Evolutionary conservation across 768 basidiomycete genomes (phyloP), one percentile per base, ranked within the genome.

Genomic region (Mycena olivaceomarginata): DNA sequence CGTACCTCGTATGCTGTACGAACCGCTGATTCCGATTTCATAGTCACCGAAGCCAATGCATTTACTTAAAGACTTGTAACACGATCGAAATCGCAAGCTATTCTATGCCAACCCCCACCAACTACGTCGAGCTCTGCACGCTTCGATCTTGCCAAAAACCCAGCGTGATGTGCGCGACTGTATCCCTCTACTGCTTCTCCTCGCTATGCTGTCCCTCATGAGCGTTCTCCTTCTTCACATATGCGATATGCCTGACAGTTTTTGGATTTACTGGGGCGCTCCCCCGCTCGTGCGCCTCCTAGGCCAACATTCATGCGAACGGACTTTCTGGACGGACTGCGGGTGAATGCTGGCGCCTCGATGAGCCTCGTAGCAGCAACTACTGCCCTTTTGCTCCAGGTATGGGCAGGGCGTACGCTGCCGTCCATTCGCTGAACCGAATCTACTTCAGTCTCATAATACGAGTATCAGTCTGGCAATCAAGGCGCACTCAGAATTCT

Each of bases 391-490:
- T 46, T 76, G 13, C 70, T 76, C 16, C 75, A 76, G 66, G 75
- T 67, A 48, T 5, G 63, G 1, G 51, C 51, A n/a, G 8, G 15
- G 11, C 46, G n/a, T 53, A n/a, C 20, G 1, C n/a, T 8, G 10
- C 20, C 20, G n/a, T 53, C 6, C 51, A 53, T n/a, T n/a, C 7
- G 18, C 51, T 53, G n/a, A 20, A 53, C n/a, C 6, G 11, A 16
- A 5, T 53, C 11, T 18, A n/a, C 51, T 53, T 6, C 51, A 53
- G 51, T 53, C 51, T 18, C 51, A 53, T n/a, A 53, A 53, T 25
- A 71, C 70, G 39, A 76, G 70, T 51, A 76, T 76, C 66, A 76
- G 75, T 56, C 70, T 72, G 10, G 69, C 75, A 22, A 65, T 72
- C 2, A 76, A 76, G n/a, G 75, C 68, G 20, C 75, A 76, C 40